Evolutionary conservation across 148 eudicot genomes (phyloP).

Genomic region (Oxyria digyna): DNA sequence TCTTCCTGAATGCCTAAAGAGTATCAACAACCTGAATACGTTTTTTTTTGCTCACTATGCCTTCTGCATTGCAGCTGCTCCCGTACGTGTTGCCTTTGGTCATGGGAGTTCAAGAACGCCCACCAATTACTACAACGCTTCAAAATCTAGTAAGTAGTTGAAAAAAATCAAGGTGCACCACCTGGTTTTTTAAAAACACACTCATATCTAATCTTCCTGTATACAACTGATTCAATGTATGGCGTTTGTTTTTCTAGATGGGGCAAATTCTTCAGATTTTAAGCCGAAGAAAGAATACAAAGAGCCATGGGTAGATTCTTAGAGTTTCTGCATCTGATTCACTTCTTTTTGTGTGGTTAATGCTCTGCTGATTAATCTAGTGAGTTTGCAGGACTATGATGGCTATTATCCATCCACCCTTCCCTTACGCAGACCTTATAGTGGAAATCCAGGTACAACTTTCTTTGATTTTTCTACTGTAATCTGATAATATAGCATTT

Average conservation of each 20-base stretch:
- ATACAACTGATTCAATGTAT: neutral
- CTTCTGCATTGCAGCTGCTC: slow-evolving; percentile 22
- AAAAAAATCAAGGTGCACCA: slow-evolving; percentile 22
- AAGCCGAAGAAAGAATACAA: slow-evolving; percentile 41
- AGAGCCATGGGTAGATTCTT: slow-evolving; percentile 95
- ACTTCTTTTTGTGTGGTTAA: neutral
- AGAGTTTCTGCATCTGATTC: neutral
- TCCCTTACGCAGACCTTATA: slow-evolving; percentile 4
- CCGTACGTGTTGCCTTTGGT: slow-evolving; percentile 54
- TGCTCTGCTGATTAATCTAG: neutral
- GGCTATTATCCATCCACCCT: neutral
- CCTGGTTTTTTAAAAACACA: slow-evolving; percentile 18
- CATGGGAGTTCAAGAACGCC: slow-evolving; percentile 29
- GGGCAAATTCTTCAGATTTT: slow-evolving; percentile 10
- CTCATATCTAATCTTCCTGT: neutral
- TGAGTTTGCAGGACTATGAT: neutral
- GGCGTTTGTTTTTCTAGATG: slow-evolving; percentile 6
- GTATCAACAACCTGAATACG: neutral
- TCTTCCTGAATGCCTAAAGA: neutral
- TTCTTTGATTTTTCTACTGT: neutral
- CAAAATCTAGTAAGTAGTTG: slow-evolving; percentile 13
- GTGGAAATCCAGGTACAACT: slow-evolving; percentile 1
- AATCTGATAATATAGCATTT: neutral
- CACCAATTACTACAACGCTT: slow-evolving; percentile 21
- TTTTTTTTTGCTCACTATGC: slow-evolving; percentile 9